Conservation (phyloP, 2,329 filamentous ascomycete genomes). For the Ceratocystis destructans region DNA sequence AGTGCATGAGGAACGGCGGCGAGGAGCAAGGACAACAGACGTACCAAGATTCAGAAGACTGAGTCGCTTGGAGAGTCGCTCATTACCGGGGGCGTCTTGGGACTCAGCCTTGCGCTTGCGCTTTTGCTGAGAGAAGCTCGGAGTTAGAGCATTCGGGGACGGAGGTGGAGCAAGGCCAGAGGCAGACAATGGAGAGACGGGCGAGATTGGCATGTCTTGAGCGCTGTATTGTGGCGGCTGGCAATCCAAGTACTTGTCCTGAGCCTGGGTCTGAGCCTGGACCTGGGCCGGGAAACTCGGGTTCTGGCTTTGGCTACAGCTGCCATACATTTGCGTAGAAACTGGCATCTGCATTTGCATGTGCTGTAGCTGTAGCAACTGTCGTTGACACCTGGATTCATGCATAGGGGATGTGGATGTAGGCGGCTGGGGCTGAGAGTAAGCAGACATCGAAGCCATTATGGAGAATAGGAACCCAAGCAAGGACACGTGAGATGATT, state of each 20-base stretch:
- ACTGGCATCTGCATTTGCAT: conserved; percentile 1
- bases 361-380: conserved; percentile 3
- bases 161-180: neutral
- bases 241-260: neutral
- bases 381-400: conserved; percentile 7
- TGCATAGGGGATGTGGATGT: neutral
- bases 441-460: conserved; percentile 13
- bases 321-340: neutral
- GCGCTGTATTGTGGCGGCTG: neutral
- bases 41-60: conserved; percentile 70
- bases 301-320: too few species aligned
- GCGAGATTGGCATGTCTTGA: neutral
- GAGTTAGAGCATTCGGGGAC: too few species aligned
- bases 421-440: conserved; percentile 9
- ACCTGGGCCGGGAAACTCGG: neutral
- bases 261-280: neutral
- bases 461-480: neutral
- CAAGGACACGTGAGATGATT: neutral
- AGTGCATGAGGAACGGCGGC: conserved; percentile 12
- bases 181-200: neutral
- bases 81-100: conserved; percentile 41
- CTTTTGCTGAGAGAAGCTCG: conserved; percentile 29
- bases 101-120: conserved; percentile 35
- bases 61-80: conserved; percentile 73
- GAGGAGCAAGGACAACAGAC: conserved; percentile 22